Base-by-base conservation (phyloP, 441 rosid species). In the Adansonia madagascariensis region DNA sequence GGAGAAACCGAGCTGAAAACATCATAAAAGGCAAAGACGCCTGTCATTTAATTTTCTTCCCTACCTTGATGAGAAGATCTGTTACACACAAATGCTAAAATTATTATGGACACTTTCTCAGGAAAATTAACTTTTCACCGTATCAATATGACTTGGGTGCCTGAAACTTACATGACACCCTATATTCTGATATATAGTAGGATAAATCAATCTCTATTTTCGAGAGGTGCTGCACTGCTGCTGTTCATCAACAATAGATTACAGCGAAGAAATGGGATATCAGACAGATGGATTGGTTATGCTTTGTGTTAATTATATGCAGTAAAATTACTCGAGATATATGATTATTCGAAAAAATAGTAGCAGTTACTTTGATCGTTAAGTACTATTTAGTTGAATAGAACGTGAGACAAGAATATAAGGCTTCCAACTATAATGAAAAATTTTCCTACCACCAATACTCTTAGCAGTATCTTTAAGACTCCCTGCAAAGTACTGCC, bases 391-490 rank as follows among this genome's bases (percentile, higher is more conserved):
- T 39, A 50, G 15, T 60, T 27, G 46, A 67, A 50, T 41, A 43
- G 63, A 50, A 46, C 66, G 4, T 5, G 27, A 79, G 64, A 52
- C 20, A 73, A 55, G 35, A 55, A 55, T 64, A 57, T 56, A 10
- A 59, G 41, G 52, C 43, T 20, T 78, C 61, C 56, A 47, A 22
- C 47, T 64, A 64, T 7, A 41, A 77, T 18, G 70, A 76, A 68
- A 39, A 35, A 75, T 69, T 65, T 78, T 66, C 93, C 63, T 86
- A 94, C 97, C 98, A 43, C 95, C 97, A 84, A 94, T 88, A 73
- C 90, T 89, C 82, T 92, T 92, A 75, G 98, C 98, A 67, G 98
- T 97, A 84, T 94, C 94, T 74, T 94, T 92, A 70, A 94, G 97
- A 85, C 97, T 94, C 69, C 98, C 97, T 2, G 97, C 89, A 52